phyloP scores from a whole-genome alignment of 495 filamentous ascomycete genomes.

The Tuber melanosporum region DNA sequence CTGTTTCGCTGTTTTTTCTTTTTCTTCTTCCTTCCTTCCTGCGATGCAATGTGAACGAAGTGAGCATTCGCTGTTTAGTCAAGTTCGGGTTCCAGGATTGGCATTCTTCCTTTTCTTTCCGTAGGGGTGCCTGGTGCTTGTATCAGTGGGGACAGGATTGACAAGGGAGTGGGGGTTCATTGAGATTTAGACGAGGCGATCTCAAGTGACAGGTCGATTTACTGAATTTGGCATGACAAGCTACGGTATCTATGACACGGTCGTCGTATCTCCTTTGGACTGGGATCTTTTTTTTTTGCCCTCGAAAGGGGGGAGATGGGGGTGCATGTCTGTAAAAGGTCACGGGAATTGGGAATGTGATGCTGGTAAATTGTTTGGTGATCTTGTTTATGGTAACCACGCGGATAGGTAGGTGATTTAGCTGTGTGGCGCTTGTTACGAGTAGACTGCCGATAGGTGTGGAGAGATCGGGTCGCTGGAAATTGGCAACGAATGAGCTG shows the following conservation, averaged over 20 bases:
- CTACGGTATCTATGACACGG: background rate
- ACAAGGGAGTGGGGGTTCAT: background rate
- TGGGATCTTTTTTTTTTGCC: background rate
- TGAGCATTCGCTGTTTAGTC: background rate
- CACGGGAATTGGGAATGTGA: background rate
- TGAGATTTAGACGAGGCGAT: slow-evolving; percentile 4
- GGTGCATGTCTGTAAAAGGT: background rate
- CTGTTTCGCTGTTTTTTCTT: slow-evolving; percentile 20
- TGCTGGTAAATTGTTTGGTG: background rate
- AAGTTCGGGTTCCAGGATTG: background rate
- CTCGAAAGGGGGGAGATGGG: background rate
- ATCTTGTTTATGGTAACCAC: background rate
- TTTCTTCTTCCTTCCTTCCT: slow-evolving; percentile 16
- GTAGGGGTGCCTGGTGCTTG: slow-evolving; percentile 14
- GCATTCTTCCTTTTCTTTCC: slow-evolving; percentile 14
- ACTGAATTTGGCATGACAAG: background rate
- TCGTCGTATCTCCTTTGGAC: background rate
- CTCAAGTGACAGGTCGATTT: slow-evolving; percentile 5
- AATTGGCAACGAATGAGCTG: background rate
- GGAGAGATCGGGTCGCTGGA: background rate
- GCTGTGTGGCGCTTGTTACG: background rate
- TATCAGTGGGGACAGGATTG: background rate
- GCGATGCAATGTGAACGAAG: background rate
- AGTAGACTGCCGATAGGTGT: background rate
- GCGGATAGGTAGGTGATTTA: background rate